Base-by-base conservation (phyloP, 345 rosid genomes). In the Cardamine chenopodiifolia region DNA sequence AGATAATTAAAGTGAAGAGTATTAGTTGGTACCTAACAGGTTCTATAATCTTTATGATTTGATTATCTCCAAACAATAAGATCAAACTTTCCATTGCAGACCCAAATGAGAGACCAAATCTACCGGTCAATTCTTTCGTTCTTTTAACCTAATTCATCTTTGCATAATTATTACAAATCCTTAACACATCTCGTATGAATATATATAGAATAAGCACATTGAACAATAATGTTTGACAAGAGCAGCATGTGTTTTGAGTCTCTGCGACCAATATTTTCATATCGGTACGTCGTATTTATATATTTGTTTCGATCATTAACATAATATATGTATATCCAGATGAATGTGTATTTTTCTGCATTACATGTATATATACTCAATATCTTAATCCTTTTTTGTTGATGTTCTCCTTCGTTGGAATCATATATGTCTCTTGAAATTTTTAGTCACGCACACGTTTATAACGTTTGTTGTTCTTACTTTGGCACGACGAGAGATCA, bases 21-120 rank as follows among this genome's bases (percentile, higher is more conserved):
- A 56, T 77, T 77, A 77, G 80, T 77, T 77, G 80, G 55, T 56
- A 77, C 80, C 80, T 71, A 77, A 70, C 76, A 57, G 25, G 47
- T 70, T 64, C 35, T 34, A 28, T 20, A 63, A 56, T 42, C 45
- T 68, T 68, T 63, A 70, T 63, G 54, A 63, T 70, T 56, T 34
- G 23, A 40, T 55, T 29, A 37, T 53, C 70, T 47, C 60, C 25
- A 45, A 70, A 55, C 28, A 18, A 14, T 6, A 12, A 70, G 55
- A 77, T 70, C 22, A 64, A 37, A 20, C 29, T 77, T 70, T 70
- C 42, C 14, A 56, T 63, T 62, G 63, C 32, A 70, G 18, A 67
- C 47, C 39, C 78, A 25, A 19, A 29, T 18, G 17, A 7, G 23
- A 64, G 66, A 70, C 80, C 68, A 77, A 77, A 77, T 70, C 80